Evolutionary conservation across 768 basidiomycete species (phyloP).

Genomic region (Amanita thiersii): DNA sequence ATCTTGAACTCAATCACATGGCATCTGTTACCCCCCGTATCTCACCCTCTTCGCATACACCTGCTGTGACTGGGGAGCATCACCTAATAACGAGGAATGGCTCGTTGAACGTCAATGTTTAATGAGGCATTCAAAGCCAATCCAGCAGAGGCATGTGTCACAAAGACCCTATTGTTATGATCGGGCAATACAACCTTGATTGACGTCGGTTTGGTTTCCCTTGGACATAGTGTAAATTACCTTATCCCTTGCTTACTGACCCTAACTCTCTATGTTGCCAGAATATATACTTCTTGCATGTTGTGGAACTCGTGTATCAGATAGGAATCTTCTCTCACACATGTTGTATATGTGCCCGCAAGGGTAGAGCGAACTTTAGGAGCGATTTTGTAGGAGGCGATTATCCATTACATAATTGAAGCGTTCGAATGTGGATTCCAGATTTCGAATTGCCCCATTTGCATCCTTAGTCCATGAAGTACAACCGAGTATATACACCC

Average conservation of each 20-base stretch:
- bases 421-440: too few relatives aligned
- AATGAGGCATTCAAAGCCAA: too few relatives aligned
- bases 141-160: too few relatives aligned
- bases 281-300: background rate
- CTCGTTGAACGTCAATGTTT: conserved; percentile 18
- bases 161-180: too few relatives aligned
- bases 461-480: too few relatives aligned
- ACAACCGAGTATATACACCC: too few relatives aligned
- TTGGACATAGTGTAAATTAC: background rate
- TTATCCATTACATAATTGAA: too few relatives aligned
- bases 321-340: background rate
- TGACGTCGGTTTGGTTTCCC: background rate
- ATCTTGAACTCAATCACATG: conserved; percentile 43
- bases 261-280: background rate
- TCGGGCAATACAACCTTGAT: too few relatives aligned
- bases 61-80: conserved; percentile 23
- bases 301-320: conserved; percentile 6
- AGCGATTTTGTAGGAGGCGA: too few relatives aligned
- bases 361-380: too few relatives aligned
- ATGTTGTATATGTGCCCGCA: conserved; percentile 4
- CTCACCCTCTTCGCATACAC: conserved; percentile 18
- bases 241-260: background rate
- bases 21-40: conserved; percentile 28
- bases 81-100: conserved; percentile 15
- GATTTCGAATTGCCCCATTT: too few relatives aligned